Evolutionary conservation across 345 rosid species (phyloP).

Genomic region (Adansonia digitata): DNA sequence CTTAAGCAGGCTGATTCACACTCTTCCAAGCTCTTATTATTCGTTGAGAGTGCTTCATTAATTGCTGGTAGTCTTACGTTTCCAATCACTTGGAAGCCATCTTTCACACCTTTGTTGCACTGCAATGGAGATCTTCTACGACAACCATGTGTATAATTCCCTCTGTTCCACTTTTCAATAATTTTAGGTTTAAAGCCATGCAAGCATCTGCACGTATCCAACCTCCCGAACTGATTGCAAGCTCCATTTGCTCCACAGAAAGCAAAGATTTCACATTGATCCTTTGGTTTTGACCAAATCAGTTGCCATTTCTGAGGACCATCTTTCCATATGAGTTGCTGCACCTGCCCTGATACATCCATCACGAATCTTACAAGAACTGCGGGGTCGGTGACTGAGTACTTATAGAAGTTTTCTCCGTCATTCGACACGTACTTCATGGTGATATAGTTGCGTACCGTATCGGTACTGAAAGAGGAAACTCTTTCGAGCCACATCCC

Average conservation of each 20-base stretch:
- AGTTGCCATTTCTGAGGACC: conserved; percentile 15
- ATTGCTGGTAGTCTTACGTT: conserved; percentile 24
- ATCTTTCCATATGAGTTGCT: not conserved
- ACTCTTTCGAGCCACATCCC: conserved; percentile 42
- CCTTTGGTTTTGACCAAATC: conserved; percentile 10
- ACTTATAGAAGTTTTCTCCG: conserved; percentile 13
- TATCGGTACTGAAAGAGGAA: conserved; percentile 54
- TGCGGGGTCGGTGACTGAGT: conserved; percentile 12
- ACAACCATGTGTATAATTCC: conserved; percentile 48
- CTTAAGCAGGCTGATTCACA: conserved; percentile 35
- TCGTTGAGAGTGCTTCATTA: not conserved
- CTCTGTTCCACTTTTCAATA: conserved; percentile 23
- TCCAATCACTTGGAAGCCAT: not conserved
- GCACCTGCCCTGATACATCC: conserved; percentile 33
- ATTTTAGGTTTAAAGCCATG: conserved; percentile 32
- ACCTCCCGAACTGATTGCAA: conserved; percentile 14
- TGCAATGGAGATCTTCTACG: conserved; percentile 27
- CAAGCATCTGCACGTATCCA: conserved; percentile 24
- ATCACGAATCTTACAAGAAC: conserved; percentile 45
- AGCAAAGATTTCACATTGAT: conserved; percentile 24
- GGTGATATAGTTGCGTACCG: conserved; percentile 7
- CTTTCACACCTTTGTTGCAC: conserved; percentile 19
- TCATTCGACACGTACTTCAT: conserved; percentile 9
- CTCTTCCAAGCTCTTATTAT: conserved; percentile 15
- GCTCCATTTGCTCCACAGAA: conserved; percentile 29